Percentiles rank a stretch among this genome's conserved stretches.
Evolutionary conservation across 768 basidiomycete species (phyloP).

Genomic region (Cystobasidium tubakii): DNA sequence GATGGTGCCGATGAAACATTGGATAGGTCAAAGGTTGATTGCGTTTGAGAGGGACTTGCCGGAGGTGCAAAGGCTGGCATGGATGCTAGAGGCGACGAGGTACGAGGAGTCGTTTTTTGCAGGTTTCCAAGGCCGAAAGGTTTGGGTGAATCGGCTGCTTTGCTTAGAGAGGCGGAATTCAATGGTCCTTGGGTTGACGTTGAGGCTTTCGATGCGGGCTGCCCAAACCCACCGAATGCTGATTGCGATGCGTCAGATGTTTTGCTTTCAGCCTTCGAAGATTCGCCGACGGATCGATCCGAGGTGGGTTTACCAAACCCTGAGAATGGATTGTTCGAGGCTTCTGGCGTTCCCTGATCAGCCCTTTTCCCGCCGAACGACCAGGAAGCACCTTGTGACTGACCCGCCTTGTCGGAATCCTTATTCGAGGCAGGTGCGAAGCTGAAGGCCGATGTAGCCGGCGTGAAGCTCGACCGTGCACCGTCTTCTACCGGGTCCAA

Average conservation of each 20-base stretch:
- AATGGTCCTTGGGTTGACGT: background rate
- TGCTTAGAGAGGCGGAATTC: background rate
- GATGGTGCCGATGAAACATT: constrained; percentile 5
- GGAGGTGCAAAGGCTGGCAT: constrained; percentile 24
- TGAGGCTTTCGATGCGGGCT: background rate
- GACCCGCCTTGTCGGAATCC: background rate
- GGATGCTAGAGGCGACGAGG: constrained; percentile 27
- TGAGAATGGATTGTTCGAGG: background rate
- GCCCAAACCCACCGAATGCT: background rate
- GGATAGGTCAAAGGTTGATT: constrained; percentile 18
- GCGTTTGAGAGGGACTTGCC: constrained; percentile 18
- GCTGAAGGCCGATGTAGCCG: constrained; percentile 1
- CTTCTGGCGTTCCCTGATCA: background rate
- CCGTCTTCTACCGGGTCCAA: background rate
- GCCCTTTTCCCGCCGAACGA: background rate
- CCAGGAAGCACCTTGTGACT: background rate
- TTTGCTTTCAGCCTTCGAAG: background rate
- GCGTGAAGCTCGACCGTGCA: background rate
- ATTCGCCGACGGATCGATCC: background rate
- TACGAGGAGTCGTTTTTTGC: constrained; percentile 26
- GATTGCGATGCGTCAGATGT: background rate
- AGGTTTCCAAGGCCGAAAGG: constrained; percentile 31
- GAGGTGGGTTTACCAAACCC: background rate
- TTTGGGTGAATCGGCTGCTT: constrained; percentile 16
- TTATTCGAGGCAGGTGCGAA: background rate